A percentile compares a stretch with the other conserved stretches of the same genome.
Evolutionary conservation across 1,284 basidiomycete species (phyloP).

Genomic region (Rhodotorula sp.): DNA sequence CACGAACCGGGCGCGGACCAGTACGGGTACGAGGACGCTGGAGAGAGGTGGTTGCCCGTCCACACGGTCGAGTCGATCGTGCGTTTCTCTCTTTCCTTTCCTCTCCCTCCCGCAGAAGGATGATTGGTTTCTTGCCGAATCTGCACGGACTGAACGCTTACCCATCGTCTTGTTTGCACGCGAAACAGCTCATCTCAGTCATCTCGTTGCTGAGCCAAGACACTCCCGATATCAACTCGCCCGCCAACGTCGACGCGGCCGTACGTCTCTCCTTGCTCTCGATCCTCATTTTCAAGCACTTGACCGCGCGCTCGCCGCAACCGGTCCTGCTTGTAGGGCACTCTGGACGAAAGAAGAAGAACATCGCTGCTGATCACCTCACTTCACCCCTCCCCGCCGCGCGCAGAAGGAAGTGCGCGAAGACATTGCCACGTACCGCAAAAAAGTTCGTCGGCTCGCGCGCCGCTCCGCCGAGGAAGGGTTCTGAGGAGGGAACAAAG

Average conservation of each 20-base stretch:
- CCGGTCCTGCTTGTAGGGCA: neutral
- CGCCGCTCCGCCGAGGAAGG: constrained; percentile 82
- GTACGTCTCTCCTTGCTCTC: neutral
- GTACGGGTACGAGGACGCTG: constrained; percentile 96
- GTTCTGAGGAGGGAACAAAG: constrained; percentile 45
- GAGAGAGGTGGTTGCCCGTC: constrained; percentile 96
- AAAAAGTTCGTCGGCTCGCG: constrained; percentile 85
- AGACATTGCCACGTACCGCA: constrained; percentile 79
- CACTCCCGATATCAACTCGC: constrained; percentile 88
- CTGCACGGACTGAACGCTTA: too few relatives aligned
- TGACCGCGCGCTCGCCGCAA: too few relatives aligned
- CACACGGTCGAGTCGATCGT: constrained; percentile 97
- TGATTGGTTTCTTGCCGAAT: too few relatives aligned
- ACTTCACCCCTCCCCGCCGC: neutral
- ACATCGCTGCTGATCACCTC: too few relatives aligned
- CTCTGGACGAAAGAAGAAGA: too few relatives aligned
- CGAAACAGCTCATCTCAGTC: constrained; percentile 80
- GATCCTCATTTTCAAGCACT: too few relatives aligned
- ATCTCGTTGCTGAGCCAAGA: constrained; percentile 93
- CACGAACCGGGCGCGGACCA: constrained; percentile 96
- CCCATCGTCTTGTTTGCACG: too few relatives aligned
- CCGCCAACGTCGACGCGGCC: constrained; percentile 95
- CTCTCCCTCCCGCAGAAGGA: too few relatives aligned
- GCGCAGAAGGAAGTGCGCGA: constrained; percentile 70
- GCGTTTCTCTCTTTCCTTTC: constrained; percentile 49